Base-by-base conservation (phyloP, 108 stramenopile genomes). In the Cylindrotheca closterium region DNA sequence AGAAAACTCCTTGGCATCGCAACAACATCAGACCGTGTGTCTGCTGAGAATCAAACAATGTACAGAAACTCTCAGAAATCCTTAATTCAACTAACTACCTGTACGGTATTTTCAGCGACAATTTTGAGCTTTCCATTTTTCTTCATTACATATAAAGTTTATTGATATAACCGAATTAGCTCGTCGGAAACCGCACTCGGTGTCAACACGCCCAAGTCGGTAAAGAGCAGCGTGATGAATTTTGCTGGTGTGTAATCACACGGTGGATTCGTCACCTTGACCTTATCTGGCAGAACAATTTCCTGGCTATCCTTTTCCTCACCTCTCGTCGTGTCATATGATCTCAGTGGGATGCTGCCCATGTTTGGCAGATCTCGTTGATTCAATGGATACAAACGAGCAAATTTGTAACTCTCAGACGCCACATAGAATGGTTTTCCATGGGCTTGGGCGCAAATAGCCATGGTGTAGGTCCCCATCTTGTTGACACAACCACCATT, bases 121-220 rank as follows among this genome's bases (percentile, higher is more conserved):
- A n/a, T n/a, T n/a, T n/a, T n/a, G n/a, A n/a, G n/a, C n/a, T n/a
- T n/a, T n/a, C n/a, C n/a, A n/a, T n/a, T n/a, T n/a, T n/a, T n/a
- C n/a, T n/a, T n/a, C n/a, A n/a, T n/a, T n/a, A n/a, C n/a, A n/a
- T n/a, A n/a, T n/a, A n/a, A n/a, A n/a, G n/a, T 21, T 42, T 88
- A 95, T 70, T 94, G 92, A 86, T 99, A 98, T 31, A 99, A 65
- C 2, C 95, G 80, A 71, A 99, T 98, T 25, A 98, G 74, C 58
- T 99, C 97, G 74, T 99, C 97, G 1, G 96, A 97, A 4, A 99
- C 96, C 24, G 98, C 98, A 52, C 96, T 95, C 1, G 98, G 97
- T 22, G 98, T 99, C 34, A 98, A 75, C 1, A 97, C 96, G 17
- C 98, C 98, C 46, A 99, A 71, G 65, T 99, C 98, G 3, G 98